phyloP scores from a whole-genome alignment of 164 flowering plant species.

The Cinnamomum chago region DNA sequence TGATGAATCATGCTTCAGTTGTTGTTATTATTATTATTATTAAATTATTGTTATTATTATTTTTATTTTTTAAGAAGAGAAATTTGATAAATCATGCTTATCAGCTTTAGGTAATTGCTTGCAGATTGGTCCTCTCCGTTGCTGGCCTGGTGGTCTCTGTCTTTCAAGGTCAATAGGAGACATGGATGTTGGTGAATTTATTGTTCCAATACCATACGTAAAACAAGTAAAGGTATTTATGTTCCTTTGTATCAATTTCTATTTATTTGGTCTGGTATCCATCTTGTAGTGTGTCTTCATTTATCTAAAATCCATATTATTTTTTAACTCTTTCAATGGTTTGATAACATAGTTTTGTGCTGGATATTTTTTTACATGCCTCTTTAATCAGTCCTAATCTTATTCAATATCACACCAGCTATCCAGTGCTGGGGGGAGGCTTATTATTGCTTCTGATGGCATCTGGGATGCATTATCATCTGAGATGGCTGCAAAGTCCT shows the following conservation, averaged over 20 bases:
- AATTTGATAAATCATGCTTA: background rate
- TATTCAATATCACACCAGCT: slow-evolving; percentile 36
- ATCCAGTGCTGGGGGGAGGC: slow-evolving; percentile 80
- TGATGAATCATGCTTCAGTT: too few species aligned
- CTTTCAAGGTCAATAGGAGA: slow-evolving; percentile 91
- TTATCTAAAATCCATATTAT: too few species aligned
- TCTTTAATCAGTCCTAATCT: slow-evolving; percentile 7
- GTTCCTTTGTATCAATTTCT: background rate
- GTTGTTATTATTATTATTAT: too few species aligned
- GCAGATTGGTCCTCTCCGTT: slow-evolving; percentile 86
- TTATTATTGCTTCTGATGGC: slow-evolving; percentile 89
- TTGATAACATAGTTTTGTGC: background rate
- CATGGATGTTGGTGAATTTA: slow-evolving; percentile 89
- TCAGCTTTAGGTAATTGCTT: slow-evolving; percentile 3
- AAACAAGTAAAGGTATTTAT: slow-evolving; percentile 84
- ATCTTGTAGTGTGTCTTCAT: background rate
- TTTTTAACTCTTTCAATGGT: background rate
- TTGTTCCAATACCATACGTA: slow-evolving; percentile 83
- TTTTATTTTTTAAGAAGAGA: too few species aligned
- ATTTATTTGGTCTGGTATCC: background rate
- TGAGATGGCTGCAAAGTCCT: slow-evolving; percentile 71
- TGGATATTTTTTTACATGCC: background rate
- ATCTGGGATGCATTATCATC: slow-evolving; percentile 91
- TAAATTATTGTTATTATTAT: too few species aligned
- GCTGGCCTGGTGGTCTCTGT: slow-evolving; percentile 97